phyloP scores from a whole-genome alignment of 768 basidiomycete species.

The Filobasidium wieringae region DNA sequence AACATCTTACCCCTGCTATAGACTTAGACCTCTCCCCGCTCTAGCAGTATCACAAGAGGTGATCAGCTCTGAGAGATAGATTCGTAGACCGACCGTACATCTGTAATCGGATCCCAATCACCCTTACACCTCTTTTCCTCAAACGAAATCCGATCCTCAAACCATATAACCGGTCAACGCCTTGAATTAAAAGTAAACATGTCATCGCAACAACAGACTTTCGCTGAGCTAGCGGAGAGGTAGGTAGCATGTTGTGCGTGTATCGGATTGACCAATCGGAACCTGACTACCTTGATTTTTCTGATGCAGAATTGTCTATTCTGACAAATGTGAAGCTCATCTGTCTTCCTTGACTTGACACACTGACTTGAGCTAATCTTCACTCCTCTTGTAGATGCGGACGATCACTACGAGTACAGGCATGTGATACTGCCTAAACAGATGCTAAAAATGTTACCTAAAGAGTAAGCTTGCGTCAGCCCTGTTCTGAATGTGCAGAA shows the following conservation, averaged over 20 bases:
- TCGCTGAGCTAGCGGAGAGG: conserved; percentile 36
- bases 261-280: not conserved
- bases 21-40: too few species aligned
- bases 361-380: not conserved
- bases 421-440: conserved; percentile 95
- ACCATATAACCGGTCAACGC: too few species aligned
- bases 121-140: too few species aligned
- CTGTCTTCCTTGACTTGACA: not conserved
- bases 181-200: too few species aligned
- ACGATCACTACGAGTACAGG: conserved; percentile 78
- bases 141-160: too few species aligned
- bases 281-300: not conserved
- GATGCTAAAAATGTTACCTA: conserved; percentile 84
- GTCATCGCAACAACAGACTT: conserved; percentile 24
- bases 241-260: conserved; percentile 8
- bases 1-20: too few species aligned
- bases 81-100: too few species aligned
- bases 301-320: conserved; percentile 36
- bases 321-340: conserved; percentile 33
- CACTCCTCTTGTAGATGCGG: conserved; percentile 46
- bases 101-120: too few species aligned
- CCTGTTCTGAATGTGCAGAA: too few species aligned
- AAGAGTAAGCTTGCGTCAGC: conserved; percentile 37
- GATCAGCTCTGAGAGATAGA: too few species aligned
- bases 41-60: too few species aligned